Percentiles rank a stretch among this genome's conserved stretches.
Evolutionary conservation across 2,329 filamentous ascomycete genomes (phyloP).

Genomic region (Pseudogymnoascus sp.): DNA sequence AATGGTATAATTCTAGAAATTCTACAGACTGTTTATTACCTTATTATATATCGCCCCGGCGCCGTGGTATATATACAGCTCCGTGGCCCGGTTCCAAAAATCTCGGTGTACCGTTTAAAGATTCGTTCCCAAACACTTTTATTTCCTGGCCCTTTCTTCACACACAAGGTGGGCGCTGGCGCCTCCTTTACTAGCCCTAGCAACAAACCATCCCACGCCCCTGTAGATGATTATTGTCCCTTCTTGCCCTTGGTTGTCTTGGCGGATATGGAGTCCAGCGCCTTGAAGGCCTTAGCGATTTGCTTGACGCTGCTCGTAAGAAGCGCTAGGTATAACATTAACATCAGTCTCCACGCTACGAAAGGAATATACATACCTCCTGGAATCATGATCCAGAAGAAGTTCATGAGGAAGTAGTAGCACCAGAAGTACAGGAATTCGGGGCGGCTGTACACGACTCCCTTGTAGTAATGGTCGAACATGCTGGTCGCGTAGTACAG

Average conservation of each 20-base stretch:
- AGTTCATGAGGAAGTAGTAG: conserved; percentile 55
- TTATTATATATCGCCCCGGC: not conserved
- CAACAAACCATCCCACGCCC: not conserved
- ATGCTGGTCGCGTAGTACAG: conserved; percentile 56
- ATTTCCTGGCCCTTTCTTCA: not conserved
- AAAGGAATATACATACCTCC: conserved; percentile 35
- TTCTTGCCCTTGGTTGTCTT: conserved; percentile 4
- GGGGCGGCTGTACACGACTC: conserved; percentile 47
- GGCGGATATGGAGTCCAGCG: conserved; percentile 22
- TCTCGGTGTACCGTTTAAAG: not conserved
- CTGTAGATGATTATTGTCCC: not conserved
- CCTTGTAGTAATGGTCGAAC: conserved; percentile 40
- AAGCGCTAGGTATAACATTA: conserved; percentile 24
- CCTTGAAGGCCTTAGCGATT: conserved; percentile 31
- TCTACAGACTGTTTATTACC: conserved; percentile 1
- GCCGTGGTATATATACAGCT: not conserved
- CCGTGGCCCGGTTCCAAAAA: not conserved
- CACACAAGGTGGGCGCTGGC: not conserved
- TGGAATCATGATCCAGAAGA: conserved; percentile 54
- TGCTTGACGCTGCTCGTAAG: conserved; percentile 32
- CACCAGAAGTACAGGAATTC: conserved; percentile 56
- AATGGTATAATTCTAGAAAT: not conserved
- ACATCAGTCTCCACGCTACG: not conserved
- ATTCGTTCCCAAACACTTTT: not conserved
- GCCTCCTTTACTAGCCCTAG: not conserved